Conservation (phyloP, 2,329 filamentous ascomycete genomes). For the Macrophomina pseudophaseolina region DNA sequence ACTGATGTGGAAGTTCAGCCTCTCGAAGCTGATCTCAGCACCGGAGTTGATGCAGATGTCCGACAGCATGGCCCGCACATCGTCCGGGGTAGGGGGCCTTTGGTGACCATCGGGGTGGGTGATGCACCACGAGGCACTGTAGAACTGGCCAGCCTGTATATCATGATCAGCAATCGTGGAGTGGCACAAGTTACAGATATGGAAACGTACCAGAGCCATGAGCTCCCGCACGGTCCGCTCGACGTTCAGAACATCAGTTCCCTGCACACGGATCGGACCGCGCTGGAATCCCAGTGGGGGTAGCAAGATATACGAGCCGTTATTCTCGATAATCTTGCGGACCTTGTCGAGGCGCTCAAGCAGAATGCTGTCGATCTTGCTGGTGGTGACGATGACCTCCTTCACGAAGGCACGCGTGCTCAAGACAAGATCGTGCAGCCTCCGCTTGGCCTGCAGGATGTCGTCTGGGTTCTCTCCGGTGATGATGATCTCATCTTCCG, state of each 20-base stretch:
- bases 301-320: slow-evolving; percentile 93
- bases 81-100: slow-evolving; percentile 65
- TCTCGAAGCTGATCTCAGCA: slow-evolving; percentile 93
- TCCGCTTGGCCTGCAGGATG: slow-evolving; percentile 87
- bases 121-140: slow-evolving; percentile 95
- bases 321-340: slow-evolving; percentile 95
- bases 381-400: slow-evolving; percentile 84
- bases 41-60: slow-evolving; percentile 97
- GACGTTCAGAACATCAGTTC: slow-evolving; percentile 88
- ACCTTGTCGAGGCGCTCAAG: slow-evolving; percentile 93
- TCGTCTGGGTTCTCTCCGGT: slow-evolving; percentile 85
- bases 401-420: slow-evolving; percentile 81
- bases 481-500: slow-evolving; percentile 91
- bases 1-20: slow-evolving; percentile 89
- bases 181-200: slow-evolving; percentile 23
- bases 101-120: slow-evolving; percentile 73
- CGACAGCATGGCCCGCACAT: slow-evolving; percentile 87
- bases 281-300: slow-evolving; percentile 85
- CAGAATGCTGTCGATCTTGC: slow-evolving; percentile 94
- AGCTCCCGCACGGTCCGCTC: slow-evolving; percentile 95
- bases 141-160: slow-evolving; percentile 87
- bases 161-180: slow-evolving; percentile 32
- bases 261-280: slow-evolving; percentile 86
- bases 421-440: slow-evolving; percentile 82
- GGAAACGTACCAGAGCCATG: slow-evolving; percentile 78